These are phyloP conservation scores for Leccinum ochraceum DNA, from an alignment of 768 basidiomycete genomes.

Conservation along the genomic window DNA sequence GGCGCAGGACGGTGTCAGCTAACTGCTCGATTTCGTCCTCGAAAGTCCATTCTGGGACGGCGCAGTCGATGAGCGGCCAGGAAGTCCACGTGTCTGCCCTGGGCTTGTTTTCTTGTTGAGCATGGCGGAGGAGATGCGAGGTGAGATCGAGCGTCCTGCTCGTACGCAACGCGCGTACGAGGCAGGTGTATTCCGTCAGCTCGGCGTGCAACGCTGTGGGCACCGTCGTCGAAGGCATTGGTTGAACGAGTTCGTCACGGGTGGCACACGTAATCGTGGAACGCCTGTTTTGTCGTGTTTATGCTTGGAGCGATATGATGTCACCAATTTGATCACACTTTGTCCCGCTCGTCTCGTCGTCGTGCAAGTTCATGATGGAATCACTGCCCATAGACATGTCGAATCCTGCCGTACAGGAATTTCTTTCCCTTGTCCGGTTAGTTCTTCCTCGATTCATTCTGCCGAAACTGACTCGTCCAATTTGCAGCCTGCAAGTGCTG, in stretches of 20 bases:
- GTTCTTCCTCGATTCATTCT: conserved; percentile 4
- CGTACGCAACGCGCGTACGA: conserved; percentile 65
- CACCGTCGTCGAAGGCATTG: conserved; percentile 31
- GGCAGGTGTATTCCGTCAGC: conserved; percentile 64
- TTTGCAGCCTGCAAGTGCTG: conserved; percentile 71
- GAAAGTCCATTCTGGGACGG: conserved; percentile 67
- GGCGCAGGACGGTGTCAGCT: conserved; percentile 41
- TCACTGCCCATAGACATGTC: conserved; percentile 56
- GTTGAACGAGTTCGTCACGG: background rate
- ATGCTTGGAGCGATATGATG: conserved; percentile 8
- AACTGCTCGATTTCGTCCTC: conserved; percentile 65
- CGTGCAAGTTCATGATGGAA: conserved; percentile 42
- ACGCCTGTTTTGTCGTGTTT: conserved; percentile 15
- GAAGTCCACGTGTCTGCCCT: conserved; percentile 55
- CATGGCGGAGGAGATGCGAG: conserved; percentile 44
- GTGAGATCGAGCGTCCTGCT: conserved; percentile 58
- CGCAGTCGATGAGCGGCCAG: conserved; percentile 76
- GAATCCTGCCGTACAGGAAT: conserved; percentile 64
- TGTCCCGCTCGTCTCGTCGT: background rate
- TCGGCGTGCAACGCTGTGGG: conserved; percentile 61
- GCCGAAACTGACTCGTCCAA: background rate
- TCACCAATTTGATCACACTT: conserved; percentile 5
- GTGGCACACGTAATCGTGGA: background rate
- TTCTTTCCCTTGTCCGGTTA: conserved; percentile 62
- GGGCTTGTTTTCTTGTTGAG: conserved; percentile 34